phyloP scores from a whole-genome alignment of 257 asterid species.

The Eustoma russellianum region DNA sequence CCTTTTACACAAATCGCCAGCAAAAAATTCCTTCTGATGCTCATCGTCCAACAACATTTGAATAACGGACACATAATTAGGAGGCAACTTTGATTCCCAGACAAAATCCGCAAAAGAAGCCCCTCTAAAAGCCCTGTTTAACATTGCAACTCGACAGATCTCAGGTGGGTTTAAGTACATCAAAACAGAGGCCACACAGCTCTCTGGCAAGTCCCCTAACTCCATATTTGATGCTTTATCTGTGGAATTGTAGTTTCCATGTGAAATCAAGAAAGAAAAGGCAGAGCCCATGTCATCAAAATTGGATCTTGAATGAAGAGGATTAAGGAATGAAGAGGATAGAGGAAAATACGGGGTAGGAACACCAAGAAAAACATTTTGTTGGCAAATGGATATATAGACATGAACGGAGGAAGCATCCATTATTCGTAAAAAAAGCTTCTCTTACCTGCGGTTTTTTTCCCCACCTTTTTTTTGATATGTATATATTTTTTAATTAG shows the following conservation, averaged over 20 bases:
- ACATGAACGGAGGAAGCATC: too few relatives aligned
- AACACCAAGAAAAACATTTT: not conserved
- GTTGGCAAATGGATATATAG: too few relatives aligned
- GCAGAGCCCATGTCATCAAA: constrained; percentile 40
- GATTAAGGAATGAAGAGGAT: not conserved
- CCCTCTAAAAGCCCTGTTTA: constrained; percentile 65
- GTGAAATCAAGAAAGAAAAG: constrained; percentile 23
- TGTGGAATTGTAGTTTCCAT: constrained; percentile 9
- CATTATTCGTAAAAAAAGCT: not conserved
- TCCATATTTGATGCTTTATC: constrained; percentile 20
- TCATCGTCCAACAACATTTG: constrained; percentile 32
- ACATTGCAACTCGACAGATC: constrained; percentile 61
- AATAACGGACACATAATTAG: constrained; percentile 50
- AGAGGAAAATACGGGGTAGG: constrained; percentile 4
- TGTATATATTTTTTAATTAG: not conserved
- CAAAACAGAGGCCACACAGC: constrained; percentile 69
- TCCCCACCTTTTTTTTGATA: not conserved
- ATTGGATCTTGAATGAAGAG: not conserved
- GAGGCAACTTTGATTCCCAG: constrained; percentile 73
- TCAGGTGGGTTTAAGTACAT: constrained; percentile 65
- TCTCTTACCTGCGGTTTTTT: not conserved
- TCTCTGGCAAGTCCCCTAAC: constrained; percentile 71
- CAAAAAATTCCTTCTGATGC: constrained; percentile 6
- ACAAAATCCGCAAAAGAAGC: constrained; percentile 84
- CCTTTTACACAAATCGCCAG: constrained; percentile 35